These are phyloP conservation scores for Scenedesmus sp. DNA, from an alignment of 163 green algal species.

Conservation along the genomic window DNA sequence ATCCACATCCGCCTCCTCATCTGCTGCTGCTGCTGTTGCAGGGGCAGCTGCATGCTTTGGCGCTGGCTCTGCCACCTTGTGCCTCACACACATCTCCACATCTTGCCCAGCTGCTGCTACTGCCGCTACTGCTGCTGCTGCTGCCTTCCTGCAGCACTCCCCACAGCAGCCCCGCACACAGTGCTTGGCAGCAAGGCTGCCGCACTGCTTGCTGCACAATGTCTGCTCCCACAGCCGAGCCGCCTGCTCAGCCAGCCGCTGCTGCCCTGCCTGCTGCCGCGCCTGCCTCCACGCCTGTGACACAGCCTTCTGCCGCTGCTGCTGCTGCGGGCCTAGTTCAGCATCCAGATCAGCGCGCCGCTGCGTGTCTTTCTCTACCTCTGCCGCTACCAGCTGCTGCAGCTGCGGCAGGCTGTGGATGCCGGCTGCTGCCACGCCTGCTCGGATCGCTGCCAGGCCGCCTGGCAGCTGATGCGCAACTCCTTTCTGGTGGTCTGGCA, in stretches of 20 bases:
- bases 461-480: not conserved
- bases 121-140: not conserved
- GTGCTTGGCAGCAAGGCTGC: not conserved
- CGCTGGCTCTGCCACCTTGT: not conserved
- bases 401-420: not conserved
- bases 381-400: conserved; percentile 1
- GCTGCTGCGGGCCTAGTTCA: not conserved
- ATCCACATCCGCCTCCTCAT: too few relatives aligned
- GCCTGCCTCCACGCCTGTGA: not conserved
- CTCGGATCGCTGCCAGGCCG: not conserved
- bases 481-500: not conserved
- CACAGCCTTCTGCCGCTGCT: not conserved
- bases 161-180: not conserved
- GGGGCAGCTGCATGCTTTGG: too few relatives aligned
- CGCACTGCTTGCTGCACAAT: not conserved
- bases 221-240: not conserved
- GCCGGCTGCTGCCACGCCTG: not conserved
- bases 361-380: not conserved
- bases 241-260: not conserved
- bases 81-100: not conserved
- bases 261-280: not conserved
- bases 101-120: not conserved
- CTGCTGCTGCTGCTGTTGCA: too few relatives aligned
- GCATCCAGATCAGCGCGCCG: not conserved
- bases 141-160: not conserved